Evolutionary conservation across 768 basidiomycete genomes (phyloP).

Genomic region (Tubosaeta sp.): DNA sequence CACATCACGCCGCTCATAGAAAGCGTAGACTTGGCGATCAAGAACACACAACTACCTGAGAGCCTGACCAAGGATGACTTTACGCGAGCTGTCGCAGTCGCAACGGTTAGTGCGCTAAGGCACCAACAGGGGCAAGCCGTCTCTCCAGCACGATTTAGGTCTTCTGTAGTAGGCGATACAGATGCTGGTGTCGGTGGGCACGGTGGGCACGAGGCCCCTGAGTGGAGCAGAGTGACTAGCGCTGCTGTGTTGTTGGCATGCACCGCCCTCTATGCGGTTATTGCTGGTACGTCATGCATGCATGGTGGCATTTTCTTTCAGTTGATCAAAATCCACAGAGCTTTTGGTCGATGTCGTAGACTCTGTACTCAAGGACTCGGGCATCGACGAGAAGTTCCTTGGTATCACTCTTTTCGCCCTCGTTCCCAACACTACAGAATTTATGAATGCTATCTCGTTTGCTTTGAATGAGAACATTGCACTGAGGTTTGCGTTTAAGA

Average conservation of each 20-base stretch:
- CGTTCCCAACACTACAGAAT: constrained; percentile 98
- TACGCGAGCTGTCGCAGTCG: constrained; percentile 89
- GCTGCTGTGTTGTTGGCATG: constrained; percentile 86
- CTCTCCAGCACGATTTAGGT: constrained; percentile 44
- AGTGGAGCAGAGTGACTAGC: constrained; percentile 89
- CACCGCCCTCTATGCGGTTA: constrained; percentile 89
- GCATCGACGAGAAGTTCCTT: constrained; percentile 96
- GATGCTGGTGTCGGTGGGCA: constrained; percentile 54
- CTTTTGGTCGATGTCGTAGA: constrained; percentile 94
- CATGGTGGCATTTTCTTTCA: not conserved
- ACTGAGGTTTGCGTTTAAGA: constrained; percentile 59
- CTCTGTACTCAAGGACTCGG: constrained; percentile 82
- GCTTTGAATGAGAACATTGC: constrained; percentile 97
- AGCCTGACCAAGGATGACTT: constrained; percentile 83
- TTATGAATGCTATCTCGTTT: constrained; percentile 99
- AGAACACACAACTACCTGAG: constrained; percentile 52
- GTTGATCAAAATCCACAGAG: constrained; percentile 46
- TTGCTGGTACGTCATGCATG: constrained; percentile 68
- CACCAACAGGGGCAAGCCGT: constrained; percentile 64
- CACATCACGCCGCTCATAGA: constrained; percentile 66
- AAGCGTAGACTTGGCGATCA: constrained; percentile 74
- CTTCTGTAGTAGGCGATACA: constrained; percentile 33
- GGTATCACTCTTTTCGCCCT: constrained; percentile 95
- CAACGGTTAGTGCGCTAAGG: constrained; percentile 85
- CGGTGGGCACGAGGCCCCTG: constrained; percentile 91